Evolutionary conservation across 2,329 filamentous ascomycete genomes (phyloP), one percentile per base, ranked within the genome.

Genomic region (Ophiostoma piceae): DNA sequence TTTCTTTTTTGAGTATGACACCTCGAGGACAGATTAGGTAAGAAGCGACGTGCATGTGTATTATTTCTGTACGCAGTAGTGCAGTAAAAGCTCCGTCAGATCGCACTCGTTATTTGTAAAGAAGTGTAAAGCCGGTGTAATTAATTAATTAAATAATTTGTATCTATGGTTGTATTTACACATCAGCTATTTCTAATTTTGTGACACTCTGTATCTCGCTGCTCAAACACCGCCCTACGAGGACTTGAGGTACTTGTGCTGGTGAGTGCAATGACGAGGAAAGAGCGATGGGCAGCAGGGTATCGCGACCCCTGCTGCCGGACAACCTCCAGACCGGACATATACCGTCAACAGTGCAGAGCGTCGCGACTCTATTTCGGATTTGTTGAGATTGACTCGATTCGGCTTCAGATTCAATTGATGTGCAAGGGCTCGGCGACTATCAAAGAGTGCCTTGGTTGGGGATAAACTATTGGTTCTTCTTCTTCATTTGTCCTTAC

Each of bases 41-140:
- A 62, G 57, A 62, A 26, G 57, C 26, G 57, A 32, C 57, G 2
- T 62, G 57, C 57, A 62, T 29, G 22, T 62, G 12, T 60, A 60
- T 6, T 32, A 60, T 29, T 1, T 47, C 41, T 47, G 16, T 29
- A 29, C 26, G 26, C 26, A 29, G 26, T 47, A 19, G 43, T 19
- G 54, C 4, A 60, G 22, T 26, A 57, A 57, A 57, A 26, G n/a
- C 22, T 57, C n/a, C 51, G 22, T 57, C 51, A 3, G 51, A 57
- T 57, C 51, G 51, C 43, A 47, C 16, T 47, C 16, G 19, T 16
- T 47, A n/a, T 47, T 47, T 6, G 16, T 47, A 47, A 19, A 47
- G 35, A 35, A 3, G 35, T 35, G 35, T 35, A 35, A 35, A 35
- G 35, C 35, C 35, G 35, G 35, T 35, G 35, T 47, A 47, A 57